Base-by-base conservation (phyloP, 2,329 filamentous ascomycete species). In the Ascochyta lentis region DNA sequence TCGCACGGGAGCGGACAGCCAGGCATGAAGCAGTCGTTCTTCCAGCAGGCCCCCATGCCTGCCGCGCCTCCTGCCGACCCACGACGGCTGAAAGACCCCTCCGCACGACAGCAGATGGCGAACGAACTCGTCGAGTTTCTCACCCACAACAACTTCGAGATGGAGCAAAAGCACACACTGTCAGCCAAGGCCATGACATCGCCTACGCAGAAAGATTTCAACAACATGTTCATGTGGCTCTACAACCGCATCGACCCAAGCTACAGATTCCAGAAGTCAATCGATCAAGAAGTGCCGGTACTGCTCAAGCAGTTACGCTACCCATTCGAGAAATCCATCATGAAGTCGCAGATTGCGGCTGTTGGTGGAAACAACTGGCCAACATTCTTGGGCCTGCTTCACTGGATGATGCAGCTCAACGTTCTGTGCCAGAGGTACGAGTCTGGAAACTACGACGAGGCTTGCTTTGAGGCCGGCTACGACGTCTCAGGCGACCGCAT, bases 371-470 rank as follows among this genome's bases (percentile, higher is more conserved):
- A 96, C 76, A 98, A 98, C 72, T 99, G 95, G 95, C 90, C 90
- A 59, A 95, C 92, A 0, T 98, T 99, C 69, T 81, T 99, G 12
- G 95, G 93, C 0, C 81, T 99, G 73, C 82, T 99, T 46, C 93
- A 99, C 78, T 99, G 95, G 95, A 94, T 99, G 87, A 96, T 99
- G 94, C 93, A 98, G 76, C 81, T 99, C 47, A 91, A 92, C 4
- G 89, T 94, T 65, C 96, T 98, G 89, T 86, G 98, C 70, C 93
- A 98, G 59, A 85, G 90, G 22, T 98, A 93, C 71, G 81, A 86
- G 1, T 76, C 80, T 50, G 89, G 92, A 55, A 86, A 87, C 42
- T 99, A 96, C 74, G 92, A 97, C 64, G 90, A 96, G 48, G 93
- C 92, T 1, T 97, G 92, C 72, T 83, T 89, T 38, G 94, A 97